phyloP scores from a whole-genome alignment of 2,329 filamentous ascomycete species.

The Zopfia rhizophila region DNA sequence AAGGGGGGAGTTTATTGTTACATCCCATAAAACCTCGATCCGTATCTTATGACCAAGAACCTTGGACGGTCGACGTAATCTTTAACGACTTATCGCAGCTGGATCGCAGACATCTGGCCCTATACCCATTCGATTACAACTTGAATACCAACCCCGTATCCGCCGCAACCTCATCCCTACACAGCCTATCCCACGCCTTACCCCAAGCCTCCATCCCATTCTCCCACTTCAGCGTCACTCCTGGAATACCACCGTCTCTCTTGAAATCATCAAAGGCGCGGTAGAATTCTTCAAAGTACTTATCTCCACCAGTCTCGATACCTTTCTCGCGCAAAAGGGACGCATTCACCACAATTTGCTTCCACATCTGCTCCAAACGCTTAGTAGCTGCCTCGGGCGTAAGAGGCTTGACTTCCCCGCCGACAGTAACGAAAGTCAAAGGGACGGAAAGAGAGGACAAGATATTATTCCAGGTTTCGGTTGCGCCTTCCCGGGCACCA shows the following conservation, averaged over 20 bases:
- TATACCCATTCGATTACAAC: too few relatives aligned
- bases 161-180: slow-evolving; percentile 31
- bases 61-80: too few relatives aligned
- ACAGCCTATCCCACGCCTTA: slow-evolving; percentile 35
- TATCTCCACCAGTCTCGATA: slow-evolving; percentile 26
- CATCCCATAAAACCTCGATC: too few relatives aligned
- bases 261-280: slow-evolving; percentile 28
- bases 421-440: slow-evolving; percentile 27
- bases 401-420: slow-evolving; percentile 24
- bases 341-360: slow-evolving; percentile 30
- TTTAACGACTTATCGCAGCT: too few relatives aligned
- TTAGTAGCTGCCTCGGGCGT: slow-evolving; percentile 15
- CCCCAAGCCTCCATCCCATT: slow-evolving; percentile 34
- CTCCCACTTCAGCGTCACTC: slow-evolving; percentile 29
- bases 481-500: slow-evolving; percentile 27
- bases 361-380: slow-evolving; percentile 4
- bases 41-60: too few relatives aligned
- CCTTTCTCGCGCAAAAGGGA: slow-evolving; percentile 32
- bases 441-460: slow-evolving; percentile 10
- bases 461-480: slow-evolving; percentile 17
- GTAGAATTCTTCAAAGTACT: slow-evolving; percentile 30
- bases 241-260: slow-evolving; percentile 20
- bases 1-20: too few relatives aligned
- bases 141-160: slow-evolving; percentile 29
- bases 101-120: too few relatives aligned